Percentiles rank a stretch among this genome's conserved stretches.
Evolutionary conservation across 805 yeast genomes (phyloP).

Genomic region (Yarrowia phangngaensis): DNA sequence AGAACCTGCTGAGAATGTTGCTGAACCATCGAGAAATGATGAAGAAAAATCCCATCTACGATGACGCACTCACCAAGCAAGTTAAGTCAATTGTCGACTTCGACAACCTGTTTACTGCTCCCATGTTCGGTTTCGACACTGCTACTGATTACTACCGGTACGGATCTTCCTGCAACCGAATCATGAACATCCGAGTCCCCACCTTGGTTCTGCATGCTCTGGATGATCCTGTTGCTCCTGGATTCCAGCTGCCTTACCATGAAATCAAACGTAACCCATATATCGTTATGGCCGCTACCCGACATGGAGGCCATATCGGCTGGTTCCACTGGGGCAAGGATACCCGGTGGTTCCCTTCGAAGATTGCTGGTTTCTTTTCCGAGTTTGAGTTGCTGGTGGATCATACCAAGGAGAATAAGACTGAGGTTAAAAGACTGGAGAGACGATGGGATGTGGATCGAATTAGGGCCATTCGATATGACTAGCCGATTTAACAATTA

Average conservation of each 20-base stretch:
- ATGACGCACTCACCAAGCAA: slow-evolving; percentile 35
- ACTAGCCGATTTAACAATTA: too few species aligned
- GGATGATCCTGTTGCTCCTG: slow-evolving; percentile 74
- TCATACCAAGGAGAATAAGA: slow-evolving; percentile 27
- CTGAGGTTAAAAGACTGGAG: slow-evolving; percentile 27
- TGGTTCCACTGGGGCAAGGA: slow-evolving; percentile 60
- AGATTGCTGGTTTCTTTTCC: slow-evolving; percentile 46
- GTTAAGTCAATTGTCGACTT: slow-evolving; percentile 48
- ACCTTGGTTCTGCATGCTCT: slow-evolving; percentile 56
- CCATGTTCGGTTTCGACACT: slow-evolving; percentile 59
- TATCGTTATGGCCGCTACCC: slow-evolving; percentile 54
- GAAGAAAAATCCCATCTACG: slow-evolving; percentile 35
- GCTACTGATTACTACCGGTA: slow-evolving; percentile 62
- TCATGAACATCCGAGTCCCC: slow-evolving; percentile 58
- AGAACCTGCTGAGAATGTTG: slow-evolving; percentile 46
- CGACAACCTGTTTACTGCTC: slow-evolving; percentile 63
- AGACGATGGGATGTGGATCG: slow-evolving; percentile 31
- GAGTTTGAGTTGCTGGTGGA: slow-evolving; percentile 39
- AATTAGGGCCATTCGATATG: slow-evolving; percentile 14
- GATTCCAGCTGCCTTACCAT: slow-evolving; percentile 48
- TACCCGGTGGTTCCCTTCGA: slow-evolving; percentile 59
- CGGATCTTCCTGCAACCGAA: slow-evolving; percentile 55
- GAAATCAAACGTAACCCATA: slow-evolving; percentile 58
- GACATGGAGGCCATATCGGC: slow-evolving; percentile 79
- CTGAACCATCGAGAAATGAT: slow-evolving; percentile 44